These are phyloP conservation scores for Zhuliangozyma blackwelliae DNA, from an alignment of 1,139 yeast species.

Conservation along the genomic window DNA sequence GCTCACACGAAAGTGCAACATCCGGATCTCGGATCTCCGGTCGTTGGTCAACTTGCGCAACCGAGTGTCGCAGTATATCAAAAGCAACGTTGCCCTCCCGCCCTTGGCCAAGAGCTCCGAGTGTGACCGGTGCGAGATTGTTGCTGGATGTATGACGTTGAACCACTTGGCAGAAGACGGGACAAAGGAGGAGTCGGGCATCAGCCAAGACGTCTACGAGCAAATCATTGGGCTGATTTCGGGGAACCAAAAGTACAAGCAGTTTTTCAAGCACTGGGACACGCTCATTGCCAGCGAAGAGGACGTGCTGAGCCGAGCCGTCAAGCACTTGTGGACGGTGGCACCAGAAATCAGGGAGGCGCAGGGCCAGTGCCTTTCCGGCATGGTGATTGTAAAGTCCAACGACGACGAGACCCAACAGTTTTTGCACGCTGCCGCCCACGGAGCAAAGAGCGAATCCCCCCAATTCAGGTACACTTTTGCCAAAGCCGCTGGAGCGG, in stretches of 20 bases:
- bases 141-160: constrained; percentile 63
- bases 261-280: constrained; percentile 73
- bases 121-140: constrained; percentile 68
- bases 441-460: constrained; percentile 12
- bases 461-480: constrained; percentile 45
- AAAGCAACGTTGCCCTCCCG: constrained; percentile 55
- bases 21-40: constrained; percentile 53
- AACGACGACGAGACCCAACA: constrained; percentile 13
- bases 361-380: constrained; percentile 29
- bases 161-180: constrained; percentile 62
- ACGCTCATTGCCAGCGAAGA: constrained; percentile 72
- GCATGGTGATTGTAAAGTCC: constrained; percentile 47
- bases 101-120: constrained; percentile 48
- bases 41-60: constrained; percentile 68
- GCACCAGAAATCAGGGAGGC: constrained; percentile 48
- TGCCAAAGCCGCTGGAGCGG: constrained; percentile 6
- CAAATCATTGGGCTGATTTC: constrained; percentile 50
- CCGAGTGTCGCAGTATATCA: constrained; percentile 56
- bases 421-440: constrained; percentile 4
- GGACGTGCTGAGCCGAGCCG: constrained; percentile 46
- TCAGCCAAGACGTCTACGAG: constrained; percentile 41
- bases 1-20: constrained; percentile 53
- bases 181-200: constrained; percentile 43
- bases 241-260: constrained; percentile 30
- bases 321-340: constrained; percentile 67